phyloP scores from a whole-genome alignment of 495 filamentous ascomycete species.

The Xylaria bambusicola region DNA sequence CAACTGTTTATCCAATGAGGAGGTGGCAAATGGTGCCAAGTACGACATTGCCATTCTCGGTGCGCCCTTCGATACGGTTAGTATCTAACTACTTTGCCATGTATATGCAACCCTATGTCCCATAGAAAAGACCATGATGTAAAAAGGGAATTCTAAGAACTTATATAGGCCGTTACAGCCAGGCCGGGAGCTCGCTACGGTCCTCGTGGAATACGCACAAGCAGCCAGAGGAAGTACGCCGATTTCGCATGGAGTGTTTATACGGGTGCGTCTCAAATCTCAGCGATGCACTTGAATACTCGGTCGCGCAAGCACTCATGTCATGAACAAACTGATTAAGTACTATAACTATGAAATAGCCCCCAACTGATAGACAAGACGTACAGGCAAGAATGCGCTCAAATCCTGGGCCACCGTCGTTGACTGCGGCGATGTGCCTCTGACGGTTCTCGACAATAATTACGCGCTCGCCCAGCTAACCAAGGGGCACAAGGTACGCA shows the following conservation, averaged over 20 bases:
- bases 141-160: background rate
- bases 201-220: constrained; percentile 78
- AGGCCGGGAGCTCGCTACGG: constrained; percentile 83
- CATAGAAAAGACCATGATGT: background rate
- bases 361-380: no score
- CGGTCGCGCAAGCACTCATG: no score
- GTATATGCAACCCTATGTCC: background rate
- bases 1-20: constrained; percentile 71
- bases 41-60: constrained; percentile 86
- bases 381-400: constrained; percentile 41
- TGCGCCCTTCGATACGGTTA: constrained; percentile 55
- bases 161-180: constrained; percentile 31
- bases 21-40: constrained; percentile 57
- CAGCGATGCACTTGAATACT: no score
- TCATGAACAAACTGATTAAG: constrained; percentile 10
- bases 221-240: constrained; percentile 39
- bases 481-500: constrained; percentile 50
- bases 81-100: constrained; percentile 6
- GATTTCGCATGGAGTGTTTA: constrained; percentile 34
- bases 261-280: constrained; percentile 34
- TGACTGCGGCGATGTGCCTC: constrained; percentile 76
- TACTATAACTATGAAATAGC: background rate
- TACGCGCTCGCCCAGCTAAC: constrained; percentile 75
- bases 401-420: constrained; percentile 65
- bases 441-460: constrained; percentile 71